phyloP scores from a whole-genome alignment of 495 filamentous ascomycete genomes.

The Aspergillus ellipticus region DNA sequence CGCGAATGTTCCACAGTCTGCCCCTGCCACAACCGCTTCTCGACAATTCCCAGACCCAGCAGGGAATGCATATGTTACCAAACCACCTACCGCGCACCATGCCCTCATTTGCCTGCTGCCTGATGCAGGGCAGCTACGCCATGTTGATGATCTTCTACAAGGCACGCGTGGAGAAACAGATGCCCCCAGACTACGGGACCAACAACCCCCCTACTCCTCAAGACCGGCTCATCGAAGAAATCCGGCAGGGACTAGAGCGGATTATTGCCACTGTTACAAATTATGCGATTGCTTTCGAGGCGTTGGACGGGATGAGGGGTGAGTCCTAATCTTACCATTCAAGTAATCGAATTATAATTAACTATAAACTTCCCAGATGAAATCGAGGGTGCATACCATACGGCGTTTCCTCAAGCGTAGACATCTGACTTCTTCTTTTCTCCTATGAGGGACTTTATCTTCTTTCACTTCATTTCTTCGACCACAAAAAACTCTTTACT shows the following conservation, averaged over 20 bases:
- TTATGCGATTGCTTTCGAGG: slow-evolving; percentile 57
- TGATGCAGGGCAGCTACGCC: slow-evolving; percentile 61
- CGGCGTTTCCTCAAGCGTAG: slow-evolving; percentile 33
- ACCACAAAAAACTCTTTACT: no score
- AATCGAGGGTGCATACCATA: slow-evolving; percentile 45
- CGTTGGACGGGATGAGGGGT: slow-evolving; percentile 62
- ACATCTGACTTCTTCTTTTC: not conserved
- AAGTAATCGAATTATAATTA: not conserved
- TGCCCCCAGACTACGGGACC: slow-evolving; percentile 36
- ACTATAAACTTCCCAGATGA: slow-evolving; percentile 29
- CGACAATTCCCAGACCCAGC: slow-evolving; percentile 15
- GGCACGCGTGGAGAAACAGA: slow-evolving; percentile 45
- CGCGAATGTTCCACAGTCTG: slow-evolving; percentile 47
- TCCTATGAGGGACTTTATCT: not conserved
- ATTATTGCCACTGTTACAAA: slow-evolving; percentile 51
- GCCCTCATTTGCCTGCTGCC: slow-evolving; percentile 58
- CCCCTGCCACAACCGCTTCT: slow-evolving; percentile 45
- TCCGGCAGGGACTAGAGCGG: slow-evolving; percentile 51
- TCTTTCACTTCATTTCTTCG: no score
- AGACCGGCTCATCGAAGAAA: slow-evolving; percentile 45
- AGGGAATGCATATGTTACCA: slow-evolving; percentile 20
- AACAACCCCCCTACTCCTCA: slow-evolving; percentile 26
- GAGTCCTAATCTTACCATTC: slow-evolving; percentile 7
- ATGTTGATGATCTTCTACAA: slow-evolving; percentile 55
- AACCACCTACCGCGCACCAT: slow-evolving; percentile 50